Conservation (phyloP, 2,329 filamentous ascomycete genomes). For the Cercospora zeae-maydis region DNA sequence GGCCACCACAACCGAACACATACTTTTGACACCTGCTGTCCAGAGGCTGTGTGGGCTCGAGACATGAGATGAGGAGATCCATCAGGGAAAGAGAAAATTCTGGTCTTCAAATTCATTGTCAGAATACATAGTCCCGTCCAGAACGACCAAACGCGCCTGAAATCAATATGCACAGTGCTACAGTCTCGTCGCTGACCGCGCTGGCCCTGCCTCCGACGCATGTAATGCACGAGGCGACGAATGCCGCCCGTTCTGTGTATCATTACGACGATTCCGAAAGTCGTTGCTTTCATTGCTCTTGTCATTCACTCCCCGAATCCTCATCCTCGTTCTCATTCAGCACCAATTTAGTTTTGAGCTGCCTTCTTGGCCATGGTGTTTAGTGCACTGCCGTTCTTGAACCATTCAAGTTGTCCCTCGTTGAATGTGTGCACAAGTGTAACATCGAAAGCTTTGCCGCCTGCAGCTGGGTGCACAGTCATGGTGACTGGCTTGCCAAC, state of each 20-base stretch:
- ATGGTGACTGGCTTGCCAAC: conserved; percentile 93
- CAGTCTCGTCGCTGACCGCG: conserved; percentile 20
- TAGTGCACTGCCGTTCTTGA: conserved; percentile 93
- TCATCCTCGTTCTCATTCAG: conserved; percentile 5
- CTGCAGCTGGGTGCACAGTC: conserved; percentile 85
- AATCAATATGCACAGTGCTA: conserved; percentile 28
- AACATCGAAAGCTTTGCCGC: conserved; percentile 69
- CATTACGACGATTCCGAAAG: conserved; percentile 17
- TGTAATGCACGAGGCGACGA: conserved; percentile 17
- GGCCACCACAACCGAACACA: background rate
- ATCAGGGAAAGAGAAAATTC: background rate
- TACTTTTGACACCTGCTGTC: no score
- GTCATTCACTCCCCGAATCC: conserved; percentile 8
- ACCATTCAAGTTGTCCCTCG: conserved; percentile 96
- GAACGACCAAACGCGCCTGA: conserved; percentile 23
- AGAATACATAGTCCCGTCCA: conserved; percentile 23
- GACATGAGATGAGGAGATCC: background rate
- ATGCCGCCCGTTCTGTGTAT: conserved; percentile 22
- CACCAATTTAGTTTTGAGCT: conserved; percentile 14
- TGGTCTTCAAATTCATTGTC: conserved; percentile 22
- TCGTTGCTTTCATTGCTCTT: conserved; percentile 14
- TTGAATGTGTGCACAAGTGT: conserved; percentile 96
- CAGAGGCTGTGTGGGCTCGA: background rate
- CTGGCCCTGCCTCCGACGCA: conserved; percentile 13
- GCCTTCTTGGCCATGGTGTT: conserved; percentile 91